Evolutionary conservation across 2,329 filamentous ascomycete species (phyloP).

Genomic region (Leptographium radiaticola): DNA sequence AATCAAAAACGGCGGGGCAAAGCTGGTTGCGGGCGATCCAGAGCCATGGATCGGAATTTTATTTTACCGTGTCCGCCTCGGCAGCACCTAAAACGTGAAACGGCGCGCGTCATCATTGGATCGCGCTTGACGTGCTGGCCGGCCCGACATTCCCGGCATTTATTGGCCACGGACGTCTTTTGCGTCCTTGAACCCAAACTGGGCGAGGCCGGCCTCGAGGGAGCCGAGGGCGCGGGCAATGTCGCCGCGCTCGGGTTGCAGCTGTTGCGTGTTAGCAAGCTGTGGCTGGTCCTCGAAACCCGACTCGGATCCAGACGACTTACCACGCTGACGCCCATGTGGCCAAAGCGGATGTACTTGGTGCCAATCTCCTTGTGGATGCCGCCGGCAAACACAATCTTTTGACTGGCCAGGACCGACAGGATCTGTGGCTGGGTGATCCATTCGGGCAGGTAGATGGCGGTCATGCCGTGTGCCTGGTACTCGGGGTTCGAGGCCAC

Average conservation of each 20-base stretch:
- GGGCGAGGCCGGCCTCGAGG: conserved; percentile 58
- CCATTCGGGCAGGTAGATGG: conserved; percentile 83
- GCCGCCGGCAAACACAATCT: conserved; percentile 87
- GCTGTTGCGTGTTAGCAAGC: conserved; percentile 25
- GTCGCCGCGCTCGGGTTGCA: conserved; percentile 65
- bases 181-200: conserved; percentile 52
- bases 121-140: too few relatives aligned
- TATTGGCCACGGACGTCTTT: conserved; percentile 10
- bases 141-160: not conserved
- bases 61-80: not conserved
- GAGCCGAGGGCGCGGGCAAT: conserved; percentile 74
- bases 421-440: conserved; percentile 72
- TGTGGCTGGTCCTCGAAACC: not conserved
- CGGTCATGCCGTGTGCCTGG: conserved; percentile 96
- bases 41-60: not conserved
- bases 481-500: conserved; percentile 75
- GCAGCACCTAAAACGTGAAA: not conserved
- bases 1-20: not conserved
- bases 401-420: conserved; percentile 71
- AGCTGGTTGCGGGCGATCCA: not conserved
- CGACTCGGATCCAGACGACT: conserved; percentile 19
- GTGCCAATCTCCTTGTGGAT: conserved; percentile 90
- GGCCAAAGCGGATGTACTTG: conserved; percentile 90
- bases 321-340: conserved; percentile 90
- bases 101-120: too few relatives aligned